Conservation (phyloP, 2,329 filamentous ascomycete genomes). For the Scedosporium boydii region DNA sequence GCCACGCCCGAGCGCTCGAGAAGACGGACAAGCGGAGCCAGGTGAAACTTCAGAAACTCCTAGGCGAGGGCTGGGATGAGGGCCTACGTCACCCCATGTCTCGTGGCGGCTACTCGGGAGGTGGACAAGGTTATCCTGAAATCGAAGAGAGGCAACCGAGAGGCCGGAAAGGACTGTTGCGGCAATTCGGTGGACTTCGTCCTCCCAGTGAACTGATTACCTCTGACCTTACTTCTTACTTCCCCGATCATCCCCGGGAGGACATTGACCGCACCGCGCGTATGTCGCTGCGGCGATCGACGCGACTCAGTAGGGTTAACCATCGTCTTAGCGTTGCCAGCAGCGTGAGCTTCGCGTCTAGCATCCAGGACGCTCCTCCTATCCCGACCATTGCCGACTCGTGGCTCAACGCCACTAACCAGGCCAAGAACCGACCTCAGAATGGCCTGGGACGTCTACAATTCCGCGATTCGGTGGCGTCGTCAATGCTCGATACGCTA, state of each 20-base stretch:
- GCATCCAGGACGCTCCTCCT: constrained; percentile 83
- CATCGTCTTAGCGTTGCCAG: constrained; percentile 90
- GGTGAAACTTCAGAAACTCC: constrained; percentile 78
- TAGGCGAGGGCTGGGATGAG: constrained; percentile 76
- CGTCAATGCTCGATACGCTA: constrained; percentile 78
- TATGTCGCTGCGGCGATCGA: constrained; percentile 82
- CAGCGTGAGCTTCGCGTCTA: constrained; percentile 87
- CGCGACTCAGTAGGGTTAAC: constrained; percentile 83
- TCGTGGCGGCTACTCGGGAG: constrained; percentile 27
- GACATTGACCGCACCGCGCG: constrained; percentile 94
- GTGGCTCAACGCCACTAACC: constrained; percentile 57
- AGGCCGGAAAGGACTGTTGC: constrained; percentile 47
- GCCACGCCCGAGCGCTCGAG: constrained; percentile 54
- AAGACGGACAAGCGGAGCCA: constrained; percentile 67
- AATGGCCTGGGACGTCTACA: constrained; percentile 29
- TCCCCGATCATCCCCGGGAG: constrained; percentile 87
- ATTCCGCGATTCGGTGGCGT: constrained; percentile 81
- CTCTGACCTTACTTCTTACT: constrained; percentile 92
- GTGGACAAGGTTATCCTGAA: constrained; percentile 47
- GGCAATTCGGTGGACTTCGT: constrained; percentile 81
- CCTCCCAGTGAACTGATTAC: constrained; percentile 96
- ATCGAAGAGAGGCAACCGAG: constrained; percentile 33
- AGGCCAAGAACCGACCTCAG: constrained; percentile 29
- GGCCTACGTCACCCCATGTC: constrained; percentile 33
- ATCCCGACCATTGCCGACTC: constrained; percentile 92